Percentiles rank a stretch among this genome's conserved stretches.
Evolutionary conservation across 164 flowering plant genomes (phyloP).

Genomic region (Protea cynaroides): DNA sequence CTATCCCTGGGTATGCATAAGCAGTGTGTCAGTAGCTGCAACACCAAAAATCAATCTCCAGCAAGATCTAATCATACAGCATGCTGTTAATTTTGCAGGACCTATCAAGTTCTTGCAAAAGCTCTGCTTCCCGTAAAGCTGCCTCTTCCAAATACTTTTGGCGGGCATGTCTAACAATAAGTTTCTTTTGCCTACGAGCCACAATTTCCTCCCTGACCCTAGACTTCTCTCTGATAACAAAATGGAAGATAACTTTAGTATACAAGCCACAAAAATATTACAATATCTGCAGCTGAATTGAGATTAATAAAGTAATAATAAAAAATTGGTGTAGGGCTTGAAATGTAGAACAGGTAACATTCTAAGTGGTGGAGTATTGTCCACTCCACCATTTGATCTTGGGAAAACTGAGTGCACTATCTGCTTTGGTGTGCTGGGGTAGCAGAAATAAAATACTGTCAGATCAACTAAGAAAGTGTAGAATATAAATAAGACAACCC

Average conservation of each 20-base stretch:
- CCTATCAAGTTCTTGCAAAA: constrained; percentile 82
- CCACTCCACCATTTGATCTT: too few species aligned
- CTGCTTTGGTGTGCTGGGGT: too few species aligned
- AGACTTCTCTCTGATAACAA: constrained; percentile 58
- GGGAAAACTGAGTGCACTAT: too few species aligned
- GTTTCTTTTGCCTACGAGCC: constrained; percentile 68
- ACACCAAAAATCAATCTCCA: background rate
- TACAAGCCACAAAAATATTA: background rate
- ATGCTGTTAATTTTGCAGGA: constrained; percentile 15
- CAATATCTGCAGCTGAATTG: background rate
- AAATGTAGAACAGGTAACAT: too few species aligned
- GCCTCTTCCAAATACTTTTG: constrained; percentile 74
- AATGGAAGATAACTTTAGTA: background rate
- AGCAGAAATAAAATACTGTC: too few species aligned
- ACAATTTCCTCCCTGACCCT: constrained; percentile 67
- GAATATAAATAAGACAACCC: too few species aligned
- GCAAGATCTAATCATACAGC: background rate
- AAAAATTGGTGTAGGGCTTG: too few species aligned
- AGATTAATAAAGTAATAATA: background rate
- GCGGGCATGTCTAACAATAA: constrained; percentile 51
- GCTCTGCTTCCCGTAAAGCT: constrained; percentile 68
- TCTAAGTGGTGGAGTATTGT: too few species aligned
- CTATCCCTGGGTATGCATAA: constrained; percentile 50
- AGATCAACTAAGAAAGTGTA: too few species aligned
- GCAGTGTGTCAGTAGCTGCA: constrained; percentile 3